Evolutionary conservation across 768 basidiomycete species (phyloP), one percentile per base, ranked within the genome.

Genomic region (Trametes sanguinea): DNA sequence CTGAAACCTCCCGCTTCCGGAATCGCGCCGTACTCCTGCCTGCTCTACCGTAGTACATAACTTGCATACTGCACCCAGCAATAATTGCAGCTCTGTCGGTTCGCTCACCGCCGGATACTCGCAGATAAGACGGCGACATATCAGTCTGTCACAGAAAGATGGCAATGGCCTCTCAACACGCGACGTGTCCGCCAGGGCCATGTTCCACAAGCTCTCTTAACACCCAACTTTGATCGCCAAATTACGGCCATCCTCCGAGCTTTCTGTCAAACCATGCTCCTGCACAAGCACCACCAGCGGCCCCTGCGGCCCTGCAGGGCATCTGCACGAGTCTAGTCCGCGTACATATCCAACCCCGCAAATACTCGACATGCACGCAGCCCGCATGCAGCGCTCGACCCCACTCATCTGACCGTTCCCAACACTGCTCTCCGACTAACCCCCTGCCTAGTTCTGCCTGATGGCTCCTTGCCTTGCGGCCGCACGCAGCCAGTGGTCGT

Each of bases 1-100:
- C 14, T 14, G 32, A 37, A n/a, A 62, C 61, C 61, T 62, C 61
- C 61, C 61, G 22, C n/a, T 40, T 52, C 33, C n/a, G 51, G 61
- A 7, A 22, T 51, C 37, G 60, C 30, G 33, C 54, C 48, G 42
- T 40, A 37, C 35, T 37, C 35, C 35, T 37, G 35, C 35, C 35
- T 37, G 35, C 35, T 37, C 35, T 37, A 37, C 35, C 35, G 35
- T 37, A 37, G 35, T 37, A 37, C 35, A 37, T 37, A 11, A 37
- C 35, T 37, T 37, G 35, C 35, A 37, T 37, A 37, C 35, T 37
- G 35, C 35, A 37, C 35, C 35, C 35, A 37, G 35, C 35, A 37
- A 37, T 37, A 37, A 37, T 37, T 37, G 35, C 35, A 37, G 35
- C 35, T 54, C 48, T 39, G 13, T 43, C 45, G 35, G 35, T 47